phyloP scores from a whole-genome alignment of 2,329 filamentous ascomycete genomes.

The Huntiella bhutanensis region DNA sequence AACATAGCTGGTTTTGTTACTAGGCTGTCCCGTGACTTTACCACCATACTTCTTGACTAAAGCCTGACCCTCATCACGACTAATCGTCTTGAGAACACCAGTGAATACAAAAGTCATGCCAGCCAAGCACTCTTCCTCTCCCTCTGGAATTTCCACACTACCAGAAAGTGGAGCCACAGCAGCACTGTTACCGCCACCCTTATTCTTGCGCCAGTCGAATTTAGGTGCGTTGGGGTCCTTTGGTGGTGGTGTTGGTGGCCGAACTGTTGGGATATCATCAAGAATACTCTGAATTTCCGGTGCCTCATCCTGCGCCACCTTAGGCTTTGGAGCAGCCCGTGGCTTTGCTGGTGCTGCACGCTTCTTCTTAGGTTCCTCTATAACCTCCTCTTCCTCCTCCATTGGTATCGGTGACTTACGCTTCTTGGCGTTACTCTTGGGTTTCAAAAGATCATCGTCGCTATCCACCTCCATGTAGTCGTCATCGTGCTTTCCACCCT shows the following conservation, averaged over 20 bases:
- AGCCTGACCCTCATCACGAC: conserved; percentile 66
- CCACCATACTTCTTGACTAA: conserved; percentile 89
- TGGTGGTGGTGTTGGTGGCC: conserved; percentile 66
- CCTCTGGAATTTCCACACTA: conserved; percentile 55
- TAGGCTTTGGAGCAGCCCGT: conserved; percentile 34
- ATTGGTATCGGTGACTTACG: conserved; percentile 34
- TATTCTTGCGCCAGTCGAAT: conserved; percentile 57
- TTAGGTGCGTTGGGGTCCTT: conserved; percentile 46
- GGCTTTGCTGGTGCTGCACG: conserved; percentile 39
- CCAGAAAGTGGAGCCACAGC: conserved; percentile 42
- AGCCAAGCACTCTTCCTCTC: conserved; percentile 73
- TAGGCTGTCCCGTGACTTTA: conserved; percentile 70
- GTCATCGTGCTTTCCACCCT: conserved; percentile 46
- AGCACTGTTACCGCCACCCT: conserved; percentile 39
- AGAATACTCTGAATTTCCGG: conserved; percentile 62
- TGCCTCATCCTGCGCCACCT: conserved; percentile 51
- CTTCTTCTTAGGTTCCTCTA: conserved; percentile 42
- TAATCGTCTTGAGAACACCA: conserved; percentile 60
- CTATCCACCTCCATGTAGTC: conserved; percentile 57
- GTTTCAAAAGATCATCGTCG: conserved; percentile 32
- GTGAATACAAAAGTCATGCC: conserved; percentile 93
- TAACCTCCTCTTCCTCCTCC: conserved; percentile 35
- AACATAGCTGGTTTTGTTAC: conserved; percentile 84
- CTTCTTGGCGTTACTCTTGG: conserved; percentile 26
- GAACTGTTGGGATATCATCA: conserved; percentile 66